Conservation (phyloP, 1,284 basidiomycete species). For the Apiotrichum sp. region DNA sequence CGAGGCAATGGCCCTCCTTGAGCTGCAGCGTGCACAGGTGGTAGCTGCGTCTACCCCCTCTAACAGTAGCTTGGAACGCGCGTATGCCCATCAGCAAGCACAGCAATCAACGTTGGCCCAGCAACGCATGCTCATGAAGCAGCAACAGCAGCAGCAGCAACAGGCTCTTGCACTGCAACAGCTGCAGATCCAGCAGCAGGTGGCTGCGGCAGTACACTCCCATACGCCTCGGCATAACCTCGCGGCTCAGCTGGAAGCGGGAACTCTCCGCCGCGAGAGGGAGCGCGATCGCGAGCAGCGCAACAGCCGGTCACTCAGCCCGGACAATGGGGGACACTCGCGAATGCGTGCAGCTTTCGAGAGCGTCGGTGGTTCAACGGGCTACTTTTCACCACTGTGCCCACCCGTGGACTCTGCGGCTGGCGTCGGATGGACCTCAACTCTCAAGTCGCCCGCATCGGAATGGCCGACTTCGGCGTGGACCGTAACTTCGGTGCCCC, state of each 20-base stretch:
- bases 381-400: conserved; percentile 13
- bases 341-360: conserved; percentile 28
- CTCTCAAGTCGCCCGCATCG: neutral
- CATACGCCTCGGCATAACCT: conserved; percentile 20
- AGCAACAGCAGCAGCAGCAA: neutral
- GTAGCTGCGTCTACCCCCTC: conserved; percentile 2
- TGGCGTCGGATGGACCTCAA: conserved; percentile 16
- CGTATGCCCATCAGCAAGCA: conserved; percentile 10
- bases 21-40: conserved; percentile 23
- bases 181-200: conserved; percentile 15
- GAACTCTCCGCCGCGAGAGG: conserved; percentile 14
- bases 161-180: conserved; percentile 10
- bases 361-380: conserved; percentile 12
- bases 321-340: conserved; percentile 15
- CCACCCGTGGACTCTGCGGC: conserved; percentile 15
- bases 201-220: neutral
- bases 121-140: conserved; percentile 1
- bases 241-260: conserved; percentile 27
- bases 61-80: conserved; percentile 1
- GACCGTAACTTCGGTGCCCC: conserved; percentile 3
- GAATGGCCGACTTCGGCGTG: conserved; percentile 7
- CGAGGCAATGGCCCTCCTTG: conserved; percentile 23
- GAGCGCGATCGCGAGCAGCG: conserved; percentile 15
- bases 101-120: conserved; percentile 20
- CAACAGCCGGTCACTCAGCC: conserved; percentile 9